These are phyloP conservation scores for Monosporascus sp. DNA, from an alignment of 2,329 filamentous ascomycete species.

Conservation along the genomic window DNA sequence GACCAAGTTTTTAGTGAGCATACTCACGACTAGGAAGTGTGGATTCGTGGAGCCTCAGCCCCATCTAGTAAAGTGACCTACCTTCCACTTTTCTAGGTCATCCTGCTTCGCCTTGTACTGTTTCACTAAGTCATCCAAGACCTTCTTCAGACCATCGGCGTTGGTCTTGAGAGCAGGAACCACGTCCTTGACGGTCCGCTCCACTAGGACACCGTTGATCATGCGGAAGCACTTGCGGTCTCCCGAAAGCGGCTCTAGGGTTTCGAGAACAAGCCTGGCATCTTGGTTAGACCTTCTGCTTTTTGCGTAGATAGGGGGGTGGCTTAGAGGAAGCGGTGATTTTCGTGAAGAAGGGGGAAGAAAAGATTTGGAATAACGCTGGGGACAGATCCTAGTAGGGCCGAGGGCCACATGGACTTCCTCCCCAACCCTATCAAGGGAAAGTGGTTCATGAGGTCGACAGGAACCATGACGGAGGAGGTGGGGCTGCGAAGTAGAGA, in stretches of 20 bases:
- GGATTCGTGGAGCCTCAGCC: constrained; percentile 8
- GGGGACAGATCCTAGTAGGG: constrained; percentile 11
- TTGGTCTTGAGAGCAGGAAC: constrained; percentile 89
- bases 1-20: constrained; percentile 13
- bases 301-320: constrained; percentile 27
- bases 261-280: constrained; percentile 85
- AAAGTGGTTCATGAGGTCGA: neutral
- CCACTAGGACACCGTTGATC: constrained; percentile 94
- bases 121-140: constrained; percentile 90
- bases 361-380: constrained; percentile 14
- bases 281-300: constrained; percentile 16
- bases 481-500: constrained; percentile 3
- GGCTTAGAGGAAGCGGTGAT: constrained; percentile 21
- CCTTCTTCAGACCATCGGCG: constrained; percentile 87
- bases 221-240: constrained; percentile 98
- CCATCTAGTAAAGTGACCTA: constrained; percentile 31
- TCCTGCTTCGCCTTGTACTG: constrained; percentile 94
- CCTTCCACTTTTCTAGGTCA: constrained; percentile 98
- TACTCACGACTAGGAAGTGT: constrained; percentile 4
- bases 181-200: constrained; percentile 90
- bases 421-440: constrained; percentile 5
- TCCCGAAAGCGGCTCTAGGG: constrained; percentile 71
- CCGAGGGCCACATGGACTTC: constrained; percentile 9
- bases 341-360: constrained; percentile 16
- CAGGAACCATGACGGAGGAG: constrained; percentile 11